Evolutionary conservation across 805 yeast species (phyloP).

Genomic region (Wickerhamomyces rabaulensis): DNA sequence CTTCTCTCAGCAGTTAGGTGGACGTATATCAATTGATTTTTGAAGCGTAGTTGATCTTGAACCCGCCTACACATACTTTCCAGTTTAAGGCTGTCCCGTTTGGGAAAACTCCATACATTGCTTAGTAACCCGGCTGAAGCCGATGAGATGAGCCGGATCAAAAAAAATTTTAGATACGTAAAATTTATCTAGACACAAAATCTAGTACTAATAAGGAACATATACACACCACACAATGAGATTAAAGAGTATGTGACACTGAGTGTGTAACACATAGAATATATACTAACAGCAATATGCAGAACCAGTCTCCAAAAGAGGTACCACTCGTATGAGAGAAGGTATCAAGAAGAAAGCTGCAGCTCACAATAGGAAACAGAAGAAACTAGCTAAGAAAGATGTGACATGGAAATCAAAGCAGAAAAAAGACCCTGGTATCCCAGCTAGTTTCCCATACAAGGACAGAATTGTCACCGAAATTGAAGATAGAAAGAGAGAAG

Average conservation of each 20-base stretch:
- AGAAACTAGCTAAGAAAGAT: constrained; percentile 79
- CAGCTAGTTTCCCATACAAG: constrained; percentile 91
- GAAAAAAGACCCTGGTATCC: constrained; percentile 91
- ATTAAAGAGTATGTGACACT: constrained; percentile 13
- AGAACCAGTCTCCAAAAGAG: constrained; percentile 68
- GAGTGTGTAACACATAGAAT: not conserved
- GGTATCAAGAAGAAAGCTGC: constrained; percentile 95
- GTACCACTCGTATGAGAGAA: constrained; percentile 88
- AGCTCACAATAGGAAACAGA: constrained; percentile 84
- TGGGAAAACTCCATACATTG: not conserved
- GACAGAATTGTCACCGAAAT: constrained; percentile 71
- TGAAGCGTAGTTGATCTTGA: too few species aligned
- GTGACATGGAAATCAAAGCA: constrained; percentile 86
- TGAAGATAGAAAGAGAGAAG: constrained; percentile 54
- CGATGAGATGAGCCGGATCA: not conserved
- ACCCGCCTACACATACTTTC: too few species aligned
- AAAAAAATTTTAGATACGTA: not conserved
- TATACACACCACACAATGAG: constrained; percentile 12
- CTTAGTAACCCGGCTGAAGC: not conserved
- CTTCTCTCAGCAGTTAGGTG: too few species aligned
- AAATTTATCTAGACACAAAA: not conserved
- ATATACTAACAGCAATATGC: not conserved
- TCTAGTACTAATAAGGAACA: not conserved
- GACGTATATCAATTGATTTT: too few species aligned
- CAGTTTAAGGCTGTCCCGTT: not conserved